Percentiles rank a stretch among this genome's conserved stretches.
phyloP scores from a whole-genome alignment of 768 basidiomycete species.

The Psilocybe tampanensis region DNA sequence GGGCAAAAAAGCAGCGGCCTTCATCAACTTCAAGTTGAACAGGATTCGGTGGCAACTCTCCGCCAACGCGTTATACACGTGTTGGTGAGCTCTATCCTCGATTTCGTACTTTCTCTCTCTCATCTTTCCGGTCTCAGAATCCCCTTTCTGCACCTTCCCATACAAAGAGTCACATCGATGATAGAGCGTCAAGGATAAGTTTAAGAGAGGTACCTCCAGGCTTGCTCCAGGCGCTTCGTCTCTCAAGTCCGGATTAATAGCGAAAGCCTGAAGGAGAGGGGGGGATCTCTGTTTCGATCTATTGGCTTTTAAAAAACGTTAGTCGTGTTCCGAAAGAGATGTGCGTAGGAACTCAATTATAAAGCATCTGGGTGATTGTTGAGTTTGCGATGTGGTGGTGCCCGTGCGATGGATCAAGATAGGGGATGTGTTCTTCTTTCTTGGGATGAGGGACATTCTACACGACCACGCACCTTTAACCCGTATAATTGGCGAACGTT shows the following conservation, averaged over 20 bases:
- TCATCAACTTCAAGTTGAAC: too few species aligned
- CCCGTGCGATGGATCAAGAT: not conserved
- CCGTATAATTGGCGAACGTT: constrained; percentile 9
- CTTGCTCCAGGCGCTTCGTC: not conserved
- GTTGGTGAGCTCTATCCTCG: constrained; percentile 7
- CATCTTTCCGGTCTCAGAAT: constrained; percentile 3
- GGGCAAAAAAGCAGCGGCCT: not conserved
- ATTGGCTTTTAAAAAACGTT: too few species aligned
- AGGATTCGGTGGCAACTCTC: too few species aligned
- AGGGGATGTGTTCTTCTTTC: not conserved
- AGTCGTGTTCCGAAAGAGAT: too few species aligned
- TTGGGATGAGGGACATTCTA: not conserved
- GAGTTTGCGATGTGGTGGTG: not conserved
- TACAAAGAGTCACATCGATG: not conserved
- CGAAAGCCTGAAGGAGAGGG: not conserved
- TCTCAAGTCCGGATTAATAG: not conserved
- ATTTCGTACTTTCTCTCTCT: not conserved
- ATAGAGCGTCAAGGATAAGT: not conserved
- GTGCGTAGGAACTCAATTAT: too few species aligned
- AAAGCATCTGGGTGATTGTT: too few species aligned
- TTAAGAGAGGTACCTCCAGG: too few species aligned
- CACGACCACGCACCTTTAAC: not conserved
- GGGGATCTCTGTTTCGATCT: not conserved
- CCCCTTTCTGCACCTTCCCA: not conserved
- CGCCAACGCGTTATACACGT: constrained; percentile 18